These are phyloP conservation scores for Cladochytrium tenue DNA, from an alignment of 371 early-diverging fungal genomes.

Conservation along the genomic window DNA sequence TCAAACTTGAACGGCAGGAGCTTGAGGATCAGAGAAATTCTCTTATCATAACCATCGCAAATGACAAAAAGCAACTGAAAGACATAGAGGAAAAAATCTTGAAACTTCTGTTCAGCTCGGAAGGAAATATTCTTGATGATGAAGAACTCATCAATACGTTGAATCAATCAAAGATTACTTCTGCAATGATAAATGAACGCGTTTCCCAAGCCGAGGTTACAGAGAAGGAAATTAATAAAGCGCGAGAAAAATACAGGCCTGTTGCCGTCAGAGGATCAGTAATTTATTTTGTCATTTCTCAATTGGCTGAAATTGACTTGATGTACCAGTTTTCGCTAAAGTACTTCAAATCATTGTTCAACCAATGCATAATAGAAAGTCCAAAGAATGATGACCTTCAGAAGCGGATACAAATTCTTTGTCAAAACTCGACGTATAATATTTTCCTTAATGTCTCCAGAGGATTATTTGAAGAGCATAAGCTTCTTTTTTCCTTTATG, in stretches of 20 bases:
- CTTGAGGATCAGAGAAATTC: conserved; percentile 59
- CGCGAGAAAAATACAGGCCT: conserved; percentile 55
- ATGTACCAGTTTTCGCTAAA: conserved; percentile 64
- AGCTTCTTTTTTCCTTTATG: conserved; percentile 57
- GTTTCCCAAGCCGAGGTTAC: conserved; percentile 54
- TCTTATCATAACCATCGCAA: conserved; percentile 53
- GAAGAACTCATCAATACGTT: conserved; percentile 60
- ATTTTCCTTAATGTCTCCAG: conserved; percentile 55
- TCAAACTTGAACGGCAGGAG: conserved; percentile 55
- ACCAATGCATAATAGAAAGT: conserved; percentile 49
- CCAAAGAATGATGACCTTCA: conserved; percentile 48
- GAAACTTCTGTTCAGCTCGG: conserved; percentile 52
- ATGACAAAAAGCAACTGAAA: conserved; percentile 56
- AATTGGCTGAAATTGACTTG: conserved; percentile 56
- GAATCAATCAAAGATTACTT: conserved; percentile 61
- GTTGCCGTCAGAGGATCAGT: conserved; percentile 60
- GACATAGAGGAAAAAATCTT: conserved; percentile 63
- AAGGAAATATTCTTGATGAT: conserved; percentile 62
- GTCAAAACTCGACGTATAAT: conserved; percentile 47
- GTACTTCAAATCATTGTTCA: conserved; percentile 60
- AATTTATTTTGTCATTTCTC: conserved; percentile 58
- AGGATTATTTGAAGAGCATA: conserved; percentile 58
- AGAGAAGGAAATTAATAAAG: conserved; percentile 56
- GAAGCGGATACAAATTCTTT: conserved; percentile 39
- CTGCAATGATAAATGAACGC: conserved; percentile 58